A percentile compares a stretch with the other conserved stretches of the same genome.
These are phyloP conservation scores for Cladosporium sp. DNA, from an alignment of 2,329 filamentous ascomycete species.

Conservation along the genomic window DNA sequence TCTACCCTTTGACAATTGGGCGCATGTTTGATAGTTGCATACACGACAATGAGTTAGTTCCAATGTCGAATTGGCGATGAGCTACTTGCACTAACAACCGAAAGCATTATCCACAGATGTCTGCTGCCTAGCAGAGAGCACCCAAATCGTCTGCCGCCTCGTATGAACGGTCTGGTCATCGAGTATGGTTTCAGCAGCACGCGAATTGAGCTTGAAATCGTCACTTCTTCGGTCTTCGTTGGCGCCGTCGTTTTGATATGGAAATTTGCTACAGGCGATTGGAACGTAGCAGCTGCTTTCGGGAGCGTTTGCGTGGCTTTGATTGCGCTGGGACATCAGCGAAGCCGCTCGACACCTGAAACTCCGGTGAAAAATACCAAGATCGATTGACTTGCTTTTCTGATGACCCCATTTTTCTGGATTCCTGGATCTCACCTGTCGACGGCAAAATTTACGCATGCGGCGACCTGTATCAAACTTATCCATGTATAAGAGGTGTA, in stretches of 20 bases:
- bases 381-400: neutral
- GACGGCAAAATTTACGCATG: too few relatives aligned
- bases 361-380: neutral
- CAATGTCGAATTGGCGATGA: too few relatives aligned
- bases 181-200: neutral
- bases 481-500: too few relatives aligned
- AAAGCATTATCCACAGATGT: neutral
- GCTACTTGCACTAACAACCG: neutral
- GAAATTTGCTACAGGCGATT: neutral
- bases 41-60: neutral
- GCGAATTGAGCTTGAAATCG: neutral
- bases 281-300: neutral
- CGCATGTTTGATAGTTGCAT: neutral
- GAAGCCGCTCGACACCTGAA: neutral
- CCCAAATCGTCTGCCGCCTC: neutral
- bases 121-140: neutral
- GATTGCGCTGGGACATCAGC: neutral
- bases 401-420: too few relatives aligned
- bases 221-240: neutral
- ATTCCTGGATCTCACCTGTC: too few relatives aligned
- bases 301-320: neutral
- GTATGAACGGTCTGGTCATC: neutral
- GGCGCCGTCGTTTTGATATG: neutral
- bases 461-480: too few relatives aligned
- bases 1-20: neutral